phyloP scores from a whole-genome alignment of 768 basidiomycete species.

The Kwoniella dejecticola region DNA sequence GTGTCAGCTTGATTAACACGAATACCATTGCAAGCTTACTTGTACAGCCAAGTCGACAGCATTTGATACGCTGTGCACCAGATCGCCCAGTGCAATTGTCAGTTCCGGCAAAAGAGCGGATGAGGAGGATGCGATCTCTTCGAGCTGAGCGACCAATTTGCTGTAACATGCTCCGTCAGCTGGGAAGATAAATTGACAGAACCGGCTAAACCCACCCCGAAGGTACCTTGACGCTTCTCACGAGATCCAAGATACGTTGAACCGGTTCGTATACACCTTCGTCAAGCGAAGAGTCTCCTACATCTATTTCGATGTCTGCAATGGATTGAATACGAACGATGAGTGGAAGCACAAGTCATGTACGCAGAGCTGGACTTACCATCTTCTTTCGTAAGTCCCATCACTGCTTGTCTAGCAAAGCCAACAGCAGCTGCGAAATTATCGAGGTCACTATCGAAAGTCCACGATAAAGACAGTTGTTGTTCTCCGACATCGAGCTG shows the following conservation, averaged over 20 bases:
- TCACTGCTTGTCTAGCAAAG: conserved; percentile 80
- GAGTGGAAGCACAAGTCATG: too few relatives aligned
- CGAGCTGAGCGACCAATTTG: conserved; percentile 82
- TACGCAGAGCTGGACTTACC: conserved; percentile 60
- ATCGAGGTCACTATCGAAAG: conserved; percentile 89
- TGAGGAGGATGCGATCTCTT: conserved; percentile 73
- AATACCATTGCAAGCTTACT: conserved; percentile 58
- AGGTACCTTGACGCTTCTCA: conserved; percentile 73
- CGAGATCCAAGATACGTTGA: conserved; percentile 77
- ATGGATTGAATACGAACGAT: too few relatives aligned
- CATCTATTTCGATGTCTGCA: conserved; percentile 71
- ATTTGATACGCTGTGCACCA: conserved; percentile 63
- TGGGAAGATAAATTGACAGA: neutral
- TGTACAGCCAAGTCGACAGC: conserved; percentile 90
- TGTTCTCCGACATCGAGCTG: conserved; percentile 88
- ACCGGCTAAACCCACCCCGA: conserved; percentile 66
- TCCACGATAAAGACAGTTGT: conserved; percentile 76
- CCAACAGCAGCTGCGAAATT: conserved; percentile 90
- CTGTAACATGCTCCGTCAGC: conserved; percentile 57
- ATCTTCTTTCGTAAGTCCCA: conserved; percentile 71
- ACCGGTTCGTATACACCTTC: conserved; percentile 78
- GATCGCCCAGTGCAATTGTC: conserved; percentile 39
- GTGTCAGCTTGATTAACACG: conserved; percentile 3
- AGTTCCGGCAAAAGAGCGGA: conserved; percentile 64
- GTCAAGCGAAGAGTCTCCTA: conserved; percentile 74